Base-by-base conservation (phyloP, 2,329 filamentous ascomycete genomes). In the Penicillium sumatraense region DNA sequence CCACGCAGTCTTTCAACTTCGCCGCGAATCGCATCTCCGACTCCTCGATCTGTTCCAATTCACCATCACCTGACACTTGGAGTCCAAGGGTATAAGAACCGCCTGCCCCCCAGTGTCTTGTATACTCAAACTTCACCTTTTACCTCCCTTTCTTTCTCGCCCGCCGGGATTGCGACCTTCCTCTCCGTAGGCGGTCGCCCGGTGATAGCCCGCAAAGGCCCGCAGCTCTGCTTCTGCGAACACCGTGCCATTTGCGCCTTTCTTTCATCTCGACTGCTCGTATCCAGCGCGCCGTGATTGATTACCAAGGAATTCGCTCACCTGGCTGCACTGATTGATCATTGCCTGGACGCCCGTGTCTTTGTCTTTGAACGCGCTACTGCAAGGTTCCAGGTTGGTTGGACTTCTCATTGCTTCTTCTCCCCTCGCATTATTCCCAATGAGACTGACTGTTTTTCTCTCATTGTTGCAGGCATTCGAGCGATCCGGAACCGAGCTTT, bases 1-100 rank as follows among this genome's bases (percentile, higher is more conserved):
- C n/a, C n/a, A n/a, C n/a, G n/a, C n/a, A n/a, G n/a, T n/a, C n/a
- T 51, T 49, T 44, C 35, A 21, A 60, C 45, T 61, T 53, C 58
- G 52, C 49, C 35, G 46, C 52, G 54, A 58, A 52, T 42, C 35
- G 35, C 27, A 41, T n/a, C 44, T 20, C 49, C 49, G 54, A 47
- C 55, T 54, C 41, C 26, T 49, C 51, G 27, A 50, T 33, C 21
- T 49, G 27, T 47, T 18, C 27, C 26, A 36, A 29, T 36, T 33
- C 48, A 40, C 13, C 27, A 52, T 49, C 47, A 50, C 35, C 51
- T 57, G 55, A 58, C 51, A 54, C 54, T 49, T 14, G 5, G 40
- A 14, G 38, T 42, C 38, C 29, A 47, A 47, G 53, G 53, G 53
- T 46, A 49, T 53, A 51, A 55, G 31, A 36, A 23, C 7, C 13